Evolutionary conservation across 331 rosid genomes (phyloP).

Genomic region (Pyracantha coccinea): DNA sequence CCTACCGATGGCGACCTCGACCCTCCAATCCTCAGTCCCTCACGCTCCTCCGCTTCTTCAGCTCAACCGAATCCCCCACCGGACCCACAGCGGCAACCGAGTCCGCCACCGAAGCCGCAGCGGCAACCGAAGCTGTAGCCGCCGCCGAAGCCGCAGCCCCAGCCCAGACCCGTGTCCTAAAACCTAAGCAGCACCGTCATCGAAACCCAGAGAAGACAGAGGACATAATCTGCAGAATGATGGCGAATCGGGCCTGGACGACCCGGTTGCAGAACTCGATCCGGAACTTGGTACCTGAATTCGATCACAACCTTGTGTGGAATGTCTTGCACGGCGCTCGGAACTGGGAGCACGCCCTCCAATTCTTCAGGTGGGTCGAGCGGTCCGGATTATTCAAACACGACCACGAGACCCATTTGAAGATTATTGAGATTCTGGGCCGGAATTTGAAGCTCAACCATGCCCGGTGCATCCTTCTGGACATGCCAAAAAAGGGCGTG

Average conservation of each 20-base stretch:
- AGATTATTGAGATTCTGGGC: slow-evolving; percentile 62
- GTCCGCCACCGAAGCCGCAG: neutral
- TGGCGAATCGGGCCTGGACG: slow-evolving; percentile 75
- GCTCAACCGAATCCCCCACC: slow-evolving; percentile 8
- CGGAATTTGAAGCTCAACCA: slow-evolving; percentile 63
- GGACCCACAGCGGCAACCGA: neutral
- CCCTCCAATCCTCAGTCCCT: slow-evolving; percentile 9
- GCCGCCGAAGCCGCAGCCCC: neutral
- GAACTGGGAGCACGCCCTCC: slow-evolving; percentile 59
- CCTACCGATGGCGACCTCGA: slow-evolving; percentile 14
- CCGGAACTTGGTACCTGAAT: slow-evolving; percentile 44
- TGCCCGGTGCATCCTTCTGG: slow-evolving; percentile 61
- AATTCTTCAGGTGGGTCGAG: slow-evolving; percentile 80
- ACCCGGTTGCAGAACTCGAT: slow-evolving; percentile 78
- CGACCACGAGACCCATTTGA: slow-evolving; percentile 56
- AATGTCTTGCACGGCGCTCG: slow-evolving; percentile 54
- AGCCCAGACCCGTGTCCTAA: slow-evolving; percentile 7
- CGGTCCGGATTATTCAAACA: slow-evolving; percentile 53
- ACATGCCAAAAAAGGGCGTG: slow-evolving; percentile 34
- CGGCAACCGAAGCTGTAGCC: slow-evolving; percentile 1
- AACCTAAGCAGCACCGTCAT: slow-evolving; percentile 15
- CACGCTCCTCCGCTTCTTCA: slow-evolving; percentile 21
- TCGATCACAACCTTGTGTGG: slow-evolving; percentile 52
- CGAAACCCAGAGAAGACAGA: slow-evolving; percentile 34
- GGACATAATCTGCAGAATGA: slow-evolving; percentile 47